Evolutionary conservation across 192 early-diverging fungal species (phyloP).

Genomic region (Coemansia sp.): DNA sequence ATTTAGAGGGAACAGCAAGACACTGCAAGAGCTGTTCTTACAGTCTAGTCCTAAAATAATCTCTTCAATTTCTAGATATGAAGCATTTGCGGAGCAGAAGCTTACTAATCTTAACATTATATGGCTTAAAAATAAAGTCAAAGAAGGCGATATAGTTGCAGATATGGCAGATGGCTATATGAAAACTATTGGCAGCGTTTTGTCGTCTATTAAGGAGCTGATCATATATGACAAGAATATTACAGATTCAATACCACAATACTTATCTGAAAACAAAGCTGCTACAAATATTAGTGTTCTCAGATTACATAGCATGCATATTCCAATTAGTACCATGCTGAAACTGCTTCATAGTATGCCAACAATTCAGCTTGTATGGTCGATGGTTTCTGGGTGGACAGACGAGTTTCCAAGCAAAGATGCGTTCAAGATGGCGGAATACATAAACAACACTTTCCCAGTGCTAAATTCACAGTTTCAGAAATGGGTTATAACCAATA

Average conservation of each 20-base stretch:
- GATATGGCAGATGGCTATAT: not conserved
- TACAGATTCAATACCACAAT: not conserved
- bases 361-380: not conserved
- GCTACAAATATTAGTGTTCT: not conserved
- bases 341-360: not conserved
- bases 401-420: not conserved
- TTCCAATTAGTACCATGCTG: not conserved
- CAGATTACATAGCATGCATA: not conserved
- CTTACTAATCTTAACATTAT: not conserved
- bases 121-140: not conserved
- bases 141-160: not conserved
- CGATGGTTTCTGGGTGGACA: not conserved
- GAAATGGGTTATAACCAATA: constrained; percentile 2
- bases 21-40: not conserved
- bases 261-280: not conserved
- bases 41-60: not conserved
- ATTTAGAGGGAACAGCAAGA: constrained; percentile 1
- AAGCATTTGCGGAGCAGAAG: not conserved
- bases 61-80: not conserved
- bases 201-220: not conserved
- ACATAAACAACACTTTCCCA: not conserved
- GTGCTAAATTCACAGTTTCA: constrained; percentile 2
- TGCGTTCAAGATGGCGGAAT: not conserved
- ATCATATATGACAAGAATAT: not conserved
- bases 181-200: not conserved